phyloP scores from a whole-genome alignment of 768 basidiomycete genomes.

The Termitomyces sp. region DNA sequence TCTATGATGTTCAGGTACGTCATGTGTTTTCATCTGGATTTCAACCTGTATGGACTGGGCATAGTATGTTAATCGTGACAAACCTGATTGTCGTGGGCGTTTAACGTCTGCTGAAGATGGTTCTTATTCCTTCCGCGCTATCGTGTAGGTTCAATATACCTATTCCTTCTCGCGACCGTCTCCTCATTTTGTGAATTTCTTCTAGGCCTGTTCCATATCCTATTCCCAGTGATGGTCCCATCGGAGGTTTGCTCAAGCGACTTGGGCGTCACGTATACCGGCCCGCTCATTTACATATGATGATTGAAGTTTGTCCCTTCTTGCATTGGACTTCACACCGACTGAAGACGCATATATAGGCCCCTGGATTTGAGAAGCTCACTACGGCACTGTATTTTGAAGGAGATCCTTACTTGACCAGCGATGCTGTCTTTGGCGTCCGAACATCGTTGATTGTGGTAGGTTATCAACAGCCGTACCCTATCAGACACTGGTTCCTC shows the following conservation, averaged over 20 bases:
- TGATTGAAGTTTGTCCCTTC: slow-evolving; percentile 47
- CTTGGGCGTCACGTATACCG: slow-evolving; percentile 71
- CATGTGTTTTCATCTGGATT: background rate
- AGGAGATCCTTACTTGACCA: slow-evolving; percentile 60
- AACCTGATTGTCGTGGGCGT: slow-evolving; percentile 73
- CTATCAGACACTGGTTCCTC: background rate
- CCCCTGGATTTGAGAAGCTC: slow-evolving; percentile 70
- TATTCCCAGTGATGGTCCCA: slow-evolving; percentile 78
- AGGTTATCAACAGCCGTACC: slow-evolving; percentile 20
- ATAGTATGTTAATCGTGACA: slow-evolving; percentile 52
- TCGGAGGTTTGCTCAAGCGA: slow-evolving; percentile 52
- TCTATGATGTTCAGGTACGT: slow-evolving; percentile 35
- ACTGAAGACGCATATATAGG: slow-evolving; percentile 28
- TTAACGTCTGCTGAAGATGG: slow-evolving; percentile 59
- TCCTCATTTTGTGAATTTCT: no score
- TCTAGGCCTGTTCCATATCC: slow-evolving; percentile 60
- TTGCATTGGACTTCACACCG: background rate
- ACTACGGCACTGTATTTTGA: slow-evolving; percentile 73
- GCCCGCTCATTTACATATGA: slow-evolving; percentile 78
- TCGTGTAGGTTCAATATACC: slow-evolving; percentile 41
- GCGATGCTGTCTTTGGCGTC: slow-evolving; percentile 81
- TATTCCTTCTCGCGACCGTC: background rate
- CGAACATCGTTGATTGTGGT: slow-evolving; percentile 77
- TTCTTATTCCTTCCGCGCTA: slow-evolving; percentile 63
- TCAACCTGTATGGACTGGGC: background rate